A percentile compares a stretch with the other conserved stretches of the same genome.
Conservation (phyloP, 768 basidiomycete species). For the Macrolepiota dolichaula region DNA sequence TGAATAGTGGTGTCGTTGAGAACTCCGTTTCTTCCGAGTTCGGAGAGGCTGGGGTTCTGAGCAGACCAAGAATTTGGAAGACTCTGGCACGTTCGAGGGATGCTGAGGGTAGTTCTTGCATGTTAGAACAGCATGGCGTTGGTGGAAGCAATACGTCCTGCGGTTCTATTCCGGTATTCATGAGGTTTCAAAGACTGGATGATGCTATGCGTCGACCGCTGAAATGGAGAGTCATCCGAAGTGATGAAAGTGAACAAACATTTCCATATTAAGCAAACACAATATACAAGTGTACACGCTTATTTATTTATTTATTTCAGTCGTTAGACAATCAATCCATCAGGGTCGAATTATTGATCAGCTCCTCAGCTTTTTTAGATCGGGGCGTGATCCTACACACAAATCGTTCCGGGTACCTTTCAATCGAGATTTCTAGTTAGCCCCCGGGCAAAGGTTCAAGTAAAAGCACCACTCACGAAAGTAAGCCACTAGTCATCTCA, state of each 20-base stretch:
- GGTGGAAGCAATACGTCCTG: neutral
- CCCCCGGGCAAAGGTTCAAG: no score
- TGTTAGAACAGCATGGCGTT: conserved; percentile 37
- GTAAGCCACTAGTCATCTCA: neutral
- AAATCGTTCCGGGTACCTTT: conserved; percentile 5
- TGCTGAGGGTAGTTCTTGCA: conserved; percentile 42
- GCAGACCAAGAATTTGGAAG: conserved; percentile 15
- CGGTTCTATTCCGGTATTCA: neutral
- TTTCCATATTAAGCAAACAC: neutral
- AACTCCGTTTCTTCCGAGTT: neutral
- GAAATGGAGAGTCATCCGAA: neutral
- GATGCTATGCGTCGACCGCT: neutral
- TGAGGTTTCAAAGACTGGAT: neutral
- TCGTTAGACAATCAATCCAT: no score
- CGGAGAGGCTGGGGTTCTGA: neutral
- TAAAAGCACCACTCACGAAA: neutral
- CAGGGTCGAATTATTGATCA: neutral
- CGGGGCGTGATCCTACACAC: conserved; percentile 6
- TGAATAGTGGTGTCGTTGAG: conserved; percentile 30
- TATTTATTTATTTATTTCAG: no score
- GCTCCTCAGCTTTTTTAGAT: conserved; percentile 6
- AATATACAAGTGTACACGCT: no score
- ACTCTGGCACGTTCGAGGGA: conserved; percentile 32
- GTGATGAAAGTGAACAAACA: neutral
- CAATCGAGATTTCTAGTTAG: neutral